Base-by-base conservation (phyloP, 257 asterid species). In the Solanum microdontum region DNA sequence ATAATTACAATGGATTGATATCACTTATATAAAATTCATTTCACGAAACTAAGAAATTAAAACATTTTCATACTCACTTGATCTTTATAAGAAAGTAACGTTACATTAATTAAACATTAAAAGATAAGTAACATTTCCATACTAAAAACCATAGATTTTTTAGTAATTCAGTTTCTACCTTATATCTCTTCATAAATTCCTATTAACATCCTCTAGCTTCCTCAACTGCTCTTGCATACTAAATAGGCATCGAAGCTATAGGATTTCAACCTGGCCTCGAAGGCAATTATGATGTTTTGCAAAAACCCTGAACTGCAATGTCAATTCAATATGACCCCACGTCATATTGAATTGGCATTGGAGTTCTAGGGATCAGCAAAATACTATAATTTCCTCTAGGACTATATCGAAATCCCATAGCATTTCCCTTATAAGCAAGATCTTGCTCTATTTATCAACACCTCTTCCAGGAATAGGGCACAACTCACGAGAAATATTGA, bases 181-280 rank as follows among this genome's bases (percentile, higher is more conserved):
- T 85, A 95, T 95, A 87, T 96, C 99, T 92, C 10, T 97, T 87
- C 92, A 90, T 32, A 97, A 96, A 87, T 94, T 94, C 86, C 92
- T 91, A 89, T 97, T 95, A 17, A 94, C 92, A 66, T 97, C 99
- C 89, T 96, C 94, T 24, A 93, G 92, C 92, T 96, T 94, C 95
- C 90, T 93, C 93, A 93, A 68, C 77, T 95, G 94, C 55, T 94
- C 95, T 94, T 96, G 98, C 99, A 96, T 95, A 58, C 24, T 19
- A 19, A 58, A 58, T 19, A 58, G 24, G 66, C 11, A 58, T 58
- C 24, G 4, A 58, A 58, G 11, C 11, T 58, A 58, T 58, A 2
- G n/a, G 66, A 58, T 58, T 58, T 58, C 1, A 3, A 51, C 62
- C 62, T 51, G 8, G 23, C 9, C 62, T 19, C 11, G 2, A 19